Conservation (phyloP, 768 basidiomycete genomes). For the Xerocomellus intermedius region DNA sequence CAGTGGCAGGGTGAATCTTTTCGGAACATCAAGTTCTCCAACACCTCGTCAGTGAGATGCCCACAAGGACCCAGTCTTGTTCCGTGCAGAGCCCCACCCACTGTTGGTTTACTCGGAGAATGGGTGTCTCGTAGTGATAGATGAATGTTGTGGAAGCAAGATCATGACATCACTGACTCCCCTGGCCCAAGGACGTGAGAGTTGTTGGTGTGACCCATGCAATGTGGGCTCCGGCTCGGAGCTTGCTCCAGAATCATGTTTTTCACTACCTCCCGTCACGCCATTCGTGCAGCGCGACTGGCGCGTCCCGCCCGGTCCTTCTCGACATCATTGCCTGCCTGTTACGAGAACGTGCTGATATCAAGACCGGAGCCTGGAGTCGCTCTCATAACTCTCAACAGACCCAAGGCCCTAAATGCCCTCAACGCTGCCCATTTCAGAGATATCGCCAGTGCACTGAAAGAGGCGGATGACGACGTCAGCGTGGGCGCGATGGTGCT, state of each 20-base stretch:
- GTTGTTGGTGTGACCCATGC: background rate
- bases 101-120: background rate
- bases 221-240: background rate
- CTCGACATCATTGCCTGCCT: constrained; percentile 29
- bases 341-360: constrained; percentile 67
- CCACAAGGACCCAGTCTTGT: no score
- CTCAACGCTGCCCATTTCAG: constrained; percentile 75
- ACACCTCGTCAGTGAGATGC: background rate
- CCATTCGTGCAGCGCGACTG: constrained; percentile 2
- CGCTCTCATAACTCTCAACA: constrained; percentile 81
- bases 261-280: constrained; percentile 7
- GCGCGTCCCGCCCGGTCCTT: constrained; percentile 16
- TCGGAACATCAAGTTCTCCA: background rate
- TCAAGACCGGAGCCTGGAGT: constrained; percentile 68
- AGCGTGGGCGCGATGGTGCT: constrained; percentile 81
- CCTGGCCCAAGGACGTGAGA: background rate
- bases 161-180: background rate
- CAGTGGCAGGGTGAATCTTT: background rate
- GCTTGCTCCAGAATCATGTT: constrained; percentile 16
- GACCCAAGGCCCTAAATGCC: constrained; percentile 89
- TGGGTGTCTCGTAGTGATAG: no score
- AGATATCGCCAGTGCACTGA: constrained; percentile 79
- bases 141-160: background rate
- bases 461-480: constrained; percentile 67
- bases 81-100: background rate